phyloP scores from a whole-genome alignment of 1,139 yeast genomes.

The Chernovozyma aurita region DNA sequence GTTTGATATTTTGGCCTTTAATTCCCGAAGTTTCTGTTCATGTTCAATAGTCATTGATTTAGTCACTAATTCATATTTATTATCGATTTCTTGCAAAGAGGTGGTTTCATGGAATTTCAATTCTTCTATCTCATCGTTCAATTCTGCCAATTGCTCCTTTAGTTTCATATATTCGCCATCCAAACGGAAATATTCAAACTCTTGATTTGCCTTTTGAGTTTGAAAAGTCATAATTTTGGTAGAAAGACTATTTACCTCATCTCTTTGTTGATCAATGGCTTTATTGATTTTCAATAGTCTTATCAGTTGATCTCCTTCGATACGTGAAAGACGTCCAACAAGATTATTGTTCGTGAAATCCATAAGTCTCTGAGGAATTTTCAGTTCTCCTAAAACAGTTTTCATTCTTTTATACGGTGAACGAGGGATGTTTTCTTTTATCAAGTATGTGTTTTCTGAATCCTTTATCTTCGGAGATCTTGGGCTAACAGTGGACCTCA shows the following conservation, averaged over 20 bases:
- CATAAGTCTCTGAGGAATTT: neutral
- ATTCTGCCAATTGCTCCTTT: conserved; percentile 14
- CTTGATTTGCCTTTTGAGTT: conserved; percentile 34
- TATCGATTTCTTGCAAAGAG: conserved; percentile 25
- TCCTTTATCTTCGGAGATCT: neutral
- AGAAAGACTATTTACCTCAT: conserved; percentile 18
- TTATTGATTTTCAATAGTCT: conserved; percentile 12
- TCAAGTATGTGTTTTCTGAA: neutral
- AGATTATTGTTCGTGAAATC: neutral
- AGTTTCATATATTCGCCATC: conserved; percentile 27
- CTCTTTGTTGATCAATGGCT: conserved; percentile 12
- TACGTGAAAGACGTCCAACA: conserved; percentile 7
- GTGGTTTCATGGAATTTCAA: conserved; percentile 22
- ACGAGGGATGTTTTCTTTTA: neutral
- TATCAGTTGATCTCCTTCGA: conserved; percentile 10
- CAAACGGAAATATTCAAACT: conserved; percentile 35
- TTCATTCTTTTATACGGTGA: conserved; percentile 12
- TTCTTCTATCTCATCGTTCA: conserved; percentile 28
- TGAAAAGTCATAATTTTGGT: conserved; percentile 26
- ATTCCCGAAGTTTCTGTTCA: conserved; percentile 28
- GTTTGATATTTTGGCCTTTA: conserved; percentile 31
- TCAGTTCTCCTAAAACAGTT: conserved; percentile 7
- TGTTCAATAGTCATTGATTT: conserved; percentile 31
- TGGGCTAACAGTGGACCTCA: neutral
- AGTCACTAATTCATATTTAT: conserved; percentile 30